phyloP scores from a whole-genome alignment of 345 rosid genomes.

The Linum trigynum region DNA sequence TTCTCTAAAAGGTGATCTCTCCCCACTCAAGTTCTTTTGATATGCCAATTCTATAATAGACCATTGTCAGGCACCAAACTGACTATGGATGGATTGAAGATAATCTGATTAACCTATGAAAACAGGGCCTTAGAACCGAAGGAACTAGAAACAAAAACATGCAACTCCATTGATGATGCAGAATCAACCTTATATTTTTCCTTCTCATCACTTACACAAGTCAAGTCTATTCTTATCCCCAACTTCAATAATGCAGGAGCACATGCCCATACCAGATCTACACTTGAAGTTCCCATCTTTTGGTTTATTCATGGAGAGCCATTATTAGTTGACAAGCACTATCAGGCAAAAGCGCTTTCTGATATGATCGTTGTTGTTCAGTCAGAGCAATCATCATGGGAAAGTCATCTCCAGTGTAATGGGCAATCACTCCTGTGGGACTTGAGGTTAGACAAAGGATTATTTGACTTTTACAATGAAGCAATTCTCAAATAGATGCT shows the following conservation, averaged over 20 bases:
- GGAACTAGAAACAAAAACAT: neutral
- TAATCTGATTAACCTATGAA: neutral
- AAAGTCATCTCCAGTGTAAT: conserved; percentile 94
- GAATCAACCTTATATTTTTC: neutral
- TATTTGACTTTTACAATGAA: conserved; percentile 1
- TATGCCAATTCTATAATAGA: neutral
- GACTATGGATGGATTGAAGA: neutral
- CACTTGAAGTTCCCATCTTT: conserved; percentile 92
- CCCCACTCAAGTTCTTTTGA: neutral
- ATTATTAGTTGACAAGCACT: conserved; percentile 80
- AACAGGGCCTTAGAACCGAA: neutral
- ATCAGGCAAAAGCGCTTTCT: conserved; percentile 91
- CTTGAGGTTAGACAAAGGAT: conserved; percentile 47
- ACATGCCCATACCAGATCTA: conserved; percentile 84
- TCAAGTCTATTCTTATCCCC: neutral
- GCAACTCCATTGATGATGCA: neutral
- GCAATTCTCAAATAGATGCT: conserved; percentile 2
- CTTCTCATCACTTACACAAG: neutral
- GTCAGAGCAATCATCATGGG: conserved; percentile 90
- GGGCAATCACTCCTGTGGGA: conserved; percentile 89
- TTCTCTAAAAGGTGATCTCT: conserved; percentile 74
- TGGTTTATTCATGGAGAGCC: conserved; percentile 91
- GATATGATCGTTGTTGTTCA: conserved; percentile 92
- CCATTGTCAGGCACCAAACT: neutral
- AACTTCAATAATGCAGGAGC: conserved; percentile 46